Evolutionary conservation across 2,329 filamentous ascomycete genomes (phyloP).

Genomic region (Microdochium paspali): DNA sequence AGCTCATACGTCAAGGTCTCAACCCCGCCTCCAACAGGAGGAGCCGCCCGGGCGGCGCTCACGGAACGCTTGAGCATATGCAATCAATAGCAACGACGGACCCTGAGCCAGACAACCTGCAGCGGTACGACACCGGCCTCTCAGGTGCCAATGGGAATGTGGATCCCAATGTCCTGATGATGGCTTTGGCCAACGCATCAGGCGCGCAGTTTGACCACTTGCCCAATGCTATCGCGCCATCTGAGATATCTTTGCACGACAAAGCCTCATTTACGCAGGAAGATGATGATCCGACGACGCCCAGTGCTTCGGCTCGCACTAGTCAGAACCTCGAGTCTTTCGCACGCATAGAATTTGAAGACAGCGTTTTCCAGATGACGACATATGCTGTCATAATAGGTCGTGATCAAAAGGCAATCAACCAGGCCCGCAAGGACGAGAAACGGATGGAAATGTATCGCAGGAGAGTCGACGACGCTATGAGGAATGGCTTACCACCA

Average conservation of each 20-base stretch:
- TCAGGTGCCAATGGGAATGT: slow-evolving; percentile 15
- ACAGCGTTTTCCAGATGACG: slow-evolving; percentile 72
- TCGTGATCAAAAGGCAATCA: slow-evolving; percentile 54
- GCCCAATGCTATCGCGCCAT: slow-evolving; percentile 19
- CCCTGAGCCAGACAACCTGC: slow-evolving; percentile 13
- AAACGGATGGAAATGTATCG: slow-evolving; percentile 35
- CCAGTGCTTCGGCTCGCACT: slow-evolving; percentile 18
- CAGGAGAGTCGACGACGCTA: slow-evolving; percentile 35
- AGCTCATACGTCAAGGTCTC: neutral
- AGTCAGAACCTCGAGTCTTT: slow-evolving; percentile 43
- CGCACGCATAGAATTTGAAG: slow-evolving; percentile 58
- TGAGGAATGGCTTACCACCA: slow-evolving; percentile 37
- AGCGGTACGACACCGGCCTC: slow-evolving; percentile 5
- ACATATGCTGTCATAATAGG: slow-evolving; percentile 65
- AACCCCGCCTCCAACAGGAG: neutral
- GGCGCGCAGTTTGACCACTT: slow-evolving; percentile 12
- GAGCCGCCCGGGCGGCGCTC: neutral
- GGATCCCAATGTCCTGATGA: slow-evolving; percentile 19
- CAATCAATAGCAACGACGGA: slow-evolving; percentile 22
- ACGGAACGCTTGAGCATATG: slow-evolving; percentile 9
- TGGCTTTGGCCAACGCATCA: slow-evolving; percentile 15
- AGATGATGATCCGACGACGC: slow-evolving; percentile 22
- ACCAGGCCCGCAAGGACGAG: slow-evolving; percentile 43
- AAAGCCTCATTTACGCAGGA: slow-evolving; percentile 18
- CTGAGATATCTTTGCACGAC: slow-evolving; percentile 19